phyloP scores from a whole-genome alignment of 2,329 filamentous ascomycete genomes.

The Leptodontidium sp. region DNA sequence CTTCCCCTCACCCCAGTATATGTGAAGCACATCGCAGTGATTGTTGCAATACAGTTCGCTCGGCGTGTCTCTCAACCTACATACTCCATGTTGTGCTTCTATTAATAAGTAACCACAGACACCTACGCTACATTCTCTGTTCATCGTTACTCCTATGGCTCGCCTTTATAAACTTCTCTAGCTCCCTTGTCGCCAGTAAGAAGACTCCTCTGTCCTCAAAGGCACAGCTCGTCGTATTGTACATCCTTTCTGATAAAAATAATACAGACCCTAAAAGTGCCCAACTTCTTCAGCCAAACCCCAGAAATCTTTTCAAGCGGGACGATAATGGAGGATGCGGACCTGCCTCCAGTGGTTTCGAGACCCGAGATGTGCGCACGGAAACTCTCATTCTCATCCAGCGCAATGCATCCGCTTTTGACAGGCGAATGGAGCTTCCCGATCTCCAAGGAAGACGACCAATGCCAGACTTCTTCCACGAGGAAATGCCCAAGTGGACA shows the following conservation, averaged over 20 bases:
- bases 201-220: neutral
- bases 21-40: neutral
- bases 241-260: neutral
- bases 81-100: neutral
- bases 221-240: neutral
- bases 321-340: neutral
- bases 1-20: neutral
- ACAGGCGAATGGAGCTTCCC: slow-evolving; percentile 6
- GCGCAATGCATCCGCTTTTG: slow-evolving; percentile 2
- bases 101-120: neutral
- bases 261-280: neutral
- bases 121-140: neutral
- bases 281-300: neutral
- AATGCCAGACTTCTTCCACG: neutral
- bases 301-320: neutral
- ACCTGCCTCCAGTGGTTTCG: neutral
- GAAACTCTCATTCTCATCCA: neutral
- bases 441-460: neutral
- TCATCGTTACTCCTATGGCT: slow-evolving; percentile 2
- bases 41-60: neutral
- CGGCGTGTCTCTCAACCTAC: neutral
- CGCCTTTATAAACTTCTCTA: slow-evolving; percentile 3
- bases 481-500: neutral
- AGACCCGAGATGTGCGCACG: neutral
- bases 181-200: neutral